Base-by-base conservation (phyloP, 345 rosid species). In the Dimocarpus longan region DNA sequence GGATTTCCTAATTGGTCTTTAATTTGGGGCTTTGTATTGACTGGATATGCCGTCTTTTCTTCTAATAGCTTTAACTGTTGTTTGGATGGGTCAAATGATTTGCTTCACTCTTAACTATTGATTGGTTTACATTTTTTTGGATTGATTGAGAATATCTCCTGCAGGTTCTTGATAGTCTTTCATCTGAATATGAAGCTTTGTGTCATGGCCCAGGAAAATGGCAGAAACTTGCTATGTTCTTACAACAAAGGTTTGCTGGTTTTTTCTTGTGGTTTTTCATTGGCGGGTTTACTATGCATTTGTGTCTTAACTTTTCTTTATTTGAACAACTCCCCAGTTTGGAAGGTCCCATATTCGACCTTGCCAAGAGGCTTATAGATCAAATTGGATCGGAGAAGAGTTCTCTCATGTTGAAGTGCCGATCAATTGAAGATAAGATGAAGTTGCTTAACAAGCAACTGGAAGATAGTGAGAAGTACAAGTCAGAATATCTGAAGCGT, bases 181-280 rank as follows among this genome's bases (percentile, higher is more conserved):
- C 93, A 21, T 85, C 92, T 6, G 98, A 93, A 74, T 97, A 94
- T 76, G 98, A 93, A 67, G 85, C 84, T 70, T 87, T 92, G 39
- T 89, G 90, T 80, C 93, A 89, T 86, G 98, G 98, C 72, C 98
- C 98, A 1, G 90, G 90, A 40, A 94, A 97, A 83, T 97, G 98
- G 98, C 92, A 93, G 88, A 97, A 94, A 86, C 85, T 94, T 81
- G 93, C 91, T 5, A 82, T 74, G 64, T 97, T 92, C 89, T 91
- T 94, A 74, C 95, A 93, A 68, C 97, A 92, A 85, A 94, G 98
- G 98, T 94, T 68, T 75, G 81, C n/a, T n/a, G 40, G 5, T 60
- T 40, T 50, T 57, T 59, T 56, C 40, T 21, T 44, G 21, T 28
- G 68, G 10, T 56, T 46, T 37, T 42, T 57, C 18, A 18, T 40